Evolutionary conservation across 2,329 filamentous ascomycete genomes (phyloP), one percentile per base, ranked within the genome.

Genomic region (Aspergillus ochraceus): DNA sequence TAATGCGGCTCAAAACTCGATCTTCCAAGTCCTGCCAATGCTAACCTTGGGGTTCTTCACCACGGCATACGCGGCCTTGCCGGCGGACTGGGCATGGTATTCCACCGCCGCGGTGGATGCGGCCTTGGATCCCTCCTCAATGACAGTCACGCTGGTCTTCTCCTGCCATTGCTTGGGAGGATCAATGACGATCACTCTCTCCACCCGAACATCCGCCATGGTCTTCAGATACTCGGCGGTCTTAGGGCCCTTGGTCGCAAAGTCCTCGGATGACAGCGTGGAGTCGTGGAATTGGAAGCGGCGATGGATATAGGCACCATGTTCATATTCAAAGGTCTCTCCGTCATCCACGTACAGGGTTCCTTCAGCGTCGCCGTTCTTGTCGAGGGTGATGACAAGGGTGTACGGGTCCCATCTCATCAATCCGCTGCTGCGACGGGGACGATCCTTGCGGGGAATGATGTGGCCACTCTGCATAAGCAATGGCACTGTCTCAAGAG

Each of bases 361-460:
- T 29, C 95, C 95, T 52, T 89, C 85, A 0, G 94, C 92, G 68
- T 88, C 86, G 55, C 89, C 88, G 32, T 85, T 81, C 66, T 86
- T 85, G 66, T 86, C 81, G 17, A 96, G 81, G 0, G 86, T 85
- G 2, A 98, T 82, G 2, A 99, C 88, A 1, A 99, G 85, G 0
- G 95, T 99, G 80, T 97, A 97, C 46, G 96, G 93, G 74, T 99
- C 95, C 76, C 88, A 96, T 69, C 87, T 90, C 95, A 98, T 98
- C 50, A 97, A 82, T 20, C 90, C 88, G 59, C 87, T 90, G 59
- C 92, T 96, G 61, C 94, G 88, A 58, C 95, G 87, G 4, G 93
- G 92, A 24, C 88, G 87, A 70, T 99, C 95, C 65, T 94, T 91
- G 59, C 95, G 90, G 2, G 93, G 89, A 70, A 98, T 88, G 68